A percentile compares a stretch with the other conserved stretches of the same genome.
Evolutionary conservation across 768 basidiomycete species (phyloP).

Genomic region (Panellus pusillus): DNA sequence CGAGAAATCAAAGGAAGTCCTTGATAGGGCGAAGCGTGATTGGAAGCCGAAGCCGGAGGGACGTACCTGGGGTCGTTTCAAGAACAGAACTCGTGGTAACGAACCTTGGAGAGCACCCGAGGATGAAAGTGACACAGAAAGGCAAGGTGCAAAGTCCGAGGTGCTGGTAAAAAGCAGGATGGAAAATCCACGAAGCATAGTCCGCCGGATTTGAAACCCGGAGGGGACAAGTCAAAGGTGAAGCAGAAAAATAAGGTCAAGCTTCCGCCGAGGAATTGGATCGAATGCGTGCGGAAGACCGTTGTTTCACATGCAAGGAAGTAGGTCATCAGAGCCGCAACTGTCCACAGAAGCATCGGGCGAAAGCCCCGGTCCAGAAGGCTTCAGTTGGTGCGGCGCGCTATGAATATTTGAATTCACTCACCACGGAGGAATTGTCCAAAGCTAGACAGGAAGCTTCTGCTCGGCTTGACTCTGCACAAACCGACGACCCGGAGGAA

Average conservation of each 20-base stretch:
- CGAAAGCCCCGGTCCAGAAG: slow-evolving; percentile 8
- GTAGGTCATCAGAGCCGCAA: slow-evolving; percentile 24
- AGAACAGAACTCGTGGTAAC: slow-evolving; percentile 2
- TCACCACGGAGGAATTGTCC: neutral
- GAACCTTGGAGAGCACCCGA: slow-evolving; percentile 3
- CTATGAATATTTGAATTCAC: slow-evolving; percentile 2
- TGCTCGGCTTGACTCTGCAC: neutral
- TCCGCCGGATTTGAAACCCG: too few relatives aligned
- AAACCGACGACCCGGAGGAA: neutral
- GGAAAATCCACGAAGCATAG: too few relatives aligned
- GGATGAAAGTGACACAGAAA: neutral
- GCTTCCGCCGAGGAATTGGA: slow-evolving; percentile 19
- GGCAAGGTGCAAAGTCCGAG: neutral
- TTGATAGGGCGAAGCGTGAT: neutral
- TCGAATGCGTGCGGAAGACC: slow-evolving; percentile 15
- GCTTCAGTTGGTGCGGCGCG: neutral
- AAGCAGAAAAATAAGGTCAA: neutral
- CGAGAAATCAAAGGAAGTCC: slow-evolving; percentile 1
- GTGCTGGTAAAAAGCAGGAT: neutral
- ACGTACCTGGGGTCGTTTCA: slow-evolving; percentile 1
- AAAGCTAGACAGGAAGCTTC: neutral
- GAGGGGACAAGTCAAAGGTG: too few relatives aligned
- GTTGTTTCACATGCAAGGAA: slow-evolving; percentile 25
- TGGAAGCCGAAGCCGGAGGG: slow-evolving; percentile 9
- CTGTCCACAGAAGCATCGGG: slow-evolving; percentile 17